Base-by-base conservation (phyloP, 2,329 filamentous ascomycete genomes). In the Knufia fluminis region DNA sequence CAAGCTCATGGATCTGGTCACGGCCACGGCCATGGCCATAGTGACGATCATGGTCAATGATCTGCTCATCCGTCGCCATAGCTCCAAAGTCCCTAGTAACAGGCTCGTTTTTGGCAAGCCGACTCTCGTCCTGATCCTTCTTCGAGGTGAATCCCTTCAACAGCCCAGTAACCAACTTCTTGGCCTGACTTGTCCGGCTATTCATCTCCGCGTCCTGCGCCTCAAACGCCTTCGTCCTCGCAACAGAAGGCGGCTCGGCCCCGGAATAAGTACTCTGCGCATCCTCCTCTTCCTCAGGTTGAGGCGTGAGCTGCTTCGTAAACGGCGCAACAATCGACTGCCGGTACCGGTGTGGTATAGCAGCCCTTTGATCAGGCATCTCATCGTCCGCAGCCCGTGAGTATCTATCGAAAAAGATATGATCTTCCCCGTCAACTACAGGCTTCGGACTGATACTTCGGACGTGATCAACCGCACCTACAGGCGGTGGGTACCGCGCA, bases 141-240 rank as follows among this genome's bases (percentile, higher is more conserved):
- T 28, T 28, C 6, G 6, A 12, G 26, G 26, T 28, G 2, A 43
- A 26, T 14, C 20, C 24, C 20, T 43, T 43, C 20, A 43, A 23
- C 40, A 43, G 23, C 12, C 40, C 40, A 22, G 19, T 17, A 9
- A 43, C 12, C 10, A 43, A 8, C 19, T 17, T 23, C 20, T 17
- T 24, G 40, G 24, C 23, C 40, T 23, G 19, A 22, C 26, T 14
- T 12, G 40, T 43, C 8, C 40, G 40, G 22, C 20, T 24, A 14
- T 43, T 43, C 40, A 43, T 43, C 4, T 43, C 40, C n/a, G 6
- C 19, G 22, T 43, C 40, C 26, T 43, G 40, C 22, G 20, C 20
- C 14, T 43, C 40, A 3, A 43, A 16, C 4, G 19, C 24, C 10
- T 22, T 17, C 19, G 26, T 26, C 12, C 40, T 19, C 2, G 40